Evolutionary conservation across 2,329 filamentous ascomycete genomes (phyloP), one percentile per base, ranked within the genome.

Genomic region (Microdochium trichocladiopsis): DNA sequence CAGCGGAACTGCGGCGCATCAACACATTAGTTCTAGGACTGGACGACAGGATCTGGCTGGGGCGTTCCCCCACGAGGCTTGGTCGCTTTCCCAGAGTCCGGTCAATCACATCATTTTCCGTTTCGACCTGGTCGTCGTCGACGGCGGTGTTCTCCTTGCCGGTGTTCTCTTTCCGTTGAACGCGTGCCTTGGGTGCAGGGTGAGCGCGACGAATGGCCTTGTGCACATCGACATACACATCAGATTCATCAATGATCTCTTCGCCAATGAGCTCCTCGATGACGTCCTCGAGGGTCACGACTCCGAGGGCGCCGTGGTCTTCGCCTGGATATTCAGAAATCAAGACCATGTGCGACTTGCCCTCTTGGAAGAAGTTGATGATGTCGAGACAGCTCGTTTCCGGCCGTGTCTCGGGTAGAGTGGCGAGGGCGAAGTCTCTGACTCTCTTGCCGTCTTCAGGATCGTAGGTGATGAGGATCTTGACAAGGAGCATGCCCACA

Each of bases 351-450:
- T 99, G 94, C 1, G 92, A 96, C 69, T 99, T 99, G 62, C 94
- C 94, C 74, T 99, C 94, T 69, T 99, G 94, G 75, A 99, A 99
- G 71, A 96, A 99, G 73, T 99, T 99, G 72, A 99, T 90, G 63
- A 99, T 97, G 68, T 99, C 94, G 52, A 99, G 73, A 67, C 94
- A 99, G 72, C 92, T 96, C 0, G 94, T 99, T 66, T 96, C 90
- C 0, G 94, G 90, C 10, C 90, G 83, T 0, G 94, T 99, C 69
- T 99, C 94, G 1, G 95, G 94, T 6, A 99, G 82, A 0, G 94
- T 96, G 14, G 94, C 94, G 50, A 99, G 77, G 8, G 91, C 86
- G 65, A 99, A 96, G 56, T 97, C 93, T 55, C 87, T 82, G 33
- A 99, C 94, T 21, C 83, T 83, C 63, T 88, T 89, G 64, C 81